These are phyloP conservation scores for Polytrichum commune DNA, from an alignment of 225 moss, liverwort and hornwort species.

Conservation along the genomic window DNA sequence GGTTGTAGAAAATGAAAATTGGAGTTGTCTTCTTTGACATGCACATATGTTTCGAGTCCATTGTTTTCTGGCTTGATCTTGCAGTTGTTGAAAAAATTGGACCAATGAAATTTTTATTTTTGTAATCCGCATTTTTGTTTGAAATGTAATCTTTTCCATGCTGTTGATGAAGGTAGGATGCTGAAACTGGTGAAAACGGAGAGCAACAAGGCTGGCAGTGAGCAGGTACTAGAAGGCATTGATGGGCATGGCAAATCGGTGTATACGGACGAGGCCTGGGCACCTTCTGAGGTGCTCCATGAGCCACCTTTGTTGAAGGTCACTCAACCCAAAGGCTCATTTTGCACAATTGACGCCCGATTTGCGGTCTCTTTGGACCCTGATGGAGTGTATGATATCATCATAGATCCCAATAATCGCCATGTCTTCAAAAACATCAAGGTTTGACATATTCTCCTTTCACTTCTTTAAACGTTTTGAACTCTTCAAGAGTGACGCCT, in stretches of 20 bases:
- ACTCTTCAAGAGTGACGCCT: no score
- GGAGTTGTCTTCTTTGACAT: no score
- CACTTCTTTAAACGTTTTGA: not conserved
- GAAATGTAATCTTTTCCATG: no score
- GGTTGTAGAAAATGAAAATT: no score
- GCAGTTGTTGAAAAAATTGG: no score
- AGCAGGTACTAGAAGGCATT: conserved; percentile 66
- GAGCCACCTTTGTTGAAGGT: conserved; percentile 67
- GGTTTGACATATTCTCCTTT: conserved; percentile 22
- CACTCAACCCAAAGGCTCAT: conserved; percentile 64
- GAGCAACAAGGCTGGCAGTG: conserved; percentile 10
- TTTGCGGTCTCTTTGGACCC: conserved; percentile 71
- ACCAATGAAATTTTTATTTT: no score
- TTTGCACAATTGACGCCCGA: conserved; percentile 69
- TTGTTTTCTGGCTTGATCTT: no score
- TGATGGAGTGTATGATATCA: conserved; percentile 64
- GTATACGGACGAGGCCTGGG: conserved; percentile 69
- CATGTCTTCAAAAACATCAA: conserved; percentile 87
- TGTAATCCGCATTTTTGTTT: no score
- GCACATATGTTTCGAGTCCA: no score
- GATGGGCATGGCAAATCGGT: conserved; percentile 45
- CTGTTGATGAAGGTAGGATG: conserved; percentile 19
- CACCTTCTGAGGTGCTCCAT: conserved; percentile 52
- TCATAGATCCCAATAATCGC: conserved; percentile 84
- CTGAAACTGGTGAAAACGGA: conserved; percentile 12